phyloP scores from a whole-genome alignment of 2,329 filamentous ascomycete species.

The Dactylellina drechsleri region DNA sequence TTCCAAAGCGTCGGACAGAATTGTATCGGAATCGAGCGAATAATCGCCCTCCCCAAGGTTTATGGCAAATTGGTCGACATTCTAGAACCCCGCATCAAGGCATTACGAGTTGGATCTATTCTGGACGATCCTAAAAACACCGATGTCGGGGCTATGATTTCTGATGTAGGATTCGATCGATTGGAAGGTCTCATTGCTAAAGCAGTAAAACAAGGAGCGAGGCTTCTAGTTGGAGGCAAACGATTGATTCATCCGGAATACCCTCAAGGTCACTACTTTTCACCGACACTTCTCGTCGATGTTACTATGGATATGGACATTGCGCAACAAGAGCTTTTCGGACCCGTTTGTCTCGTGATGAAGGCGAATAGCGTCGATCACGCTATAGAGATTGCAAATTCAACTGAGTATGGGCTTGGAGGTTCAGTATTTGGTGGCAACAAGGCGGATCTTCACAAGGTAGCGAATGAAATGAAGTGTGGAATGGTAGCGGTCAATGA shows the following conservation, averaged over 20 bases:
- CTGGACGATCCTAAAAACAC: slow-evolving; percentile 69
- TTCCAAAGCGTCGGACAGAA: slow-evolving; percentile 98
- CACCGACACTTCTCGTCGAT: slow-evolving; percentile 88
- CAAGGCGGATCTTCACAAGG: slow-evolving; percentile 70
- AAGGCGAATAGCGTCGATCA: slow-evolving; percentile 73
- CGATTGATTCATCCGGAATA: slow-evolving; percentile 77
- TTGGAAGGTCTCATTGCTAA: slow-evolving; percentile 81
- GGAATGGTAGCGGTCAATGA: slow-evolving; percentile 97
- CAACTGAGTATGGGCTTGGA: slow-evolving; percentile 84
- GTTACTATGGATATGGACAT: slow-evolving; percentile 87
- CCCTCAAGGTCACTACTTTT: slow-evolving; percentile 87
- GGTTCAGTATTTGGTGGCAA: slow-evolving; percentile 84
- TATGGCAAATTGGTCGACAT: slow-evolving; percentile 77
- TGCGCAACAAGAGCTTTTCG: slow-evolving; percentile 91
- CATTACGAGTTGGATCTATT: slow-evolving; percentile 78
- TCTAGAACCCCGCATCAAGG: slow-evolving; percentile 77
- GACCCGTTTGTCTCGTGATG: slow-evolving; percentile 87
- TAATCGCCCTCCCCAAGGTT: slow-evolving; percentile 80
- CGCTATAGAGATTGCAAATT: slow-evolving; percentile 82
- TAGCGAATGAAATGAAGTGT: slow-evolving; percentile 76
- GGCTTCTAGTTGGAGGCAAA: slow-evolving; percentile 81
- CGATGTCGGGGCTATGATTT: slow-evolving; percentile 92
- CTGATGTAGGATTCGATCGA: slow-evolving; percentile 75
- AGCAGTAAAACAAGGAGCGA: slow-evolving; percentile 81
- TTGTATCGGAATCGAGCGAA: slow-evolving; percentile 94